These are phyloP conservation scores for Sporothrix schenckii DNA, from an alignment of 2,329 filamentous ascomycete genomes.

Conservation along the genomic window DNA sequence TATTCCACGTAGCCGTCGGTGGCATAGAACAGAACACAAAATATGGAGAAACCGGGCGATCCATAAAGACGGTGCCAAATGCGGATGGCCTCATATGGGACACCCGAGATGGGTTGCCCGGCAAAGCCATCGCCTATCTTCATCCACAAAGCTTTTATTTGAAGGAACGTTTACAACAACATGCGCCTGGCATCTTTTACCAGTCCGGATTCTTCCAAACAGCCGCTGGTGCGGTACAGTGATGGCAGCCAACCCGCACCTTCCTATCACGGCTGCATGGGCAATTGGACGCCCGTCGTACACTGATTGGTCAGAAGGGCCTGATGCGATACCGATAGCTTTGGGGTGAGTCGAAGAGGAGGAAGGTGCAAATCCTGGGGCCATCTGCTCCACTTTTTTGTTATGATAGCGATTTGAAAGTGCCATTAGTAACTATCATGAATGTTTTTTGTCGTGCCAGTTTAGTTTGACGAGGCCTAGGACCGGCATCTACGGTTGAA, in stretches of 20 bases:
- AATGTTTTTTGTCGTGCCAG: too few relatives aligned
- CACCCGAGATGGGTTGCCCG: background rate
- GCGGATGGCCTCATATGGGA: conserved; percentile 13
- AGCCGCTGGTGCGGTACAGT: background rate
- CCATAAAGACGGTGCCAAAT: background rate
- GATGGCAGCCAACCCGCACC: conserved; percentile 26
- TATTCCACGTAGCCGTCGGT: background rate
- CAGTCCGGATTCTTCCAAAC: background rate
- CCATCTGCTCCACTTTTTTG: background rate
- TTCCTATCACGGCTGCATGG: conserved; percentile 27
- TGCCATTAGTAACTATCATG: too few relatives aligned
- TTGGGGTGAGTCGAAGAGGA: background rate
- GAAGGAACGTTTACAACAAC: background rate
- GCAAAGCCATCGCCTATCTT: background rate
- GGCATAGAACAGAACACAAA: background rate
- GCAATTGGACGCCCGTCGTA: background rate
- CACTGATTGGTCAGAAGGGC: conserved; percentile 9
- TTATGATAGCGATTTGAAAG: conserved; percentile 2
- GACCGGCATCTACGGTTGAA: too few relatives aligned
- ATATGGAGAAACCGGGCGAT: conserved; percentile 10
- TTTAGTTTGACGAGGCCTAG: too few relatives aligned
- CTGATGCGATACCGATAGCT: conserved; percentile 18
- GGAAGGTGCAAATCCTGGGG: background rate
- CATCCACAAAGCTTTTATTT: background rate
- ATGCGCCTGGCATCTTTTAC: too few relatives aligned